phyloP scores from a whole-genome alignment of 805 yeast species.

The Yamadazyma tumulicola region DNA sequence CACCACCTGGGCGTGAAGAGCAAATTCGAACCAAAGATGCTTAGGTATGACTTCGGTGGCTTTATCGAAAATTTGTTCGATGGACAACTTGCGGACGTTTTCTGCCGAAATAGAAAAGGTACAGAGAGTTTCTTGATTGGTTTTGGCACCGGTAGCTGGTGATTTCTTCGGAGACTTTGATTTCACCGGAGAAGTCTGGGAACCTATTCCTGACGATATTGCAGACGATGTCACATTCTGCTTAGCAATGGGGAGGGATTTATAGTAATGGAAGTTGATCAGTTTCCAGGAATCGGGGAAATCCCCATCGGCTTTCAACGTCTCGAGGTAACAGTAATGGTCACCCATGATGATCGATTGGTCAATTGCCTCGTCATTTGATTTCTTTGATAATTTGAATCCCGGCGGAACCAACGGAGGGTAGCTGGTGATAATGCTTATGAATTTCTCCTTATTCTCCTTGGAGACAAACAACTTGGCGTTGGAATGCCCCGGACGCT shows the following conservation, averaged over 20 bases:
- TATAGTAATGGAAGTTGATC: constrained; percentile 26
- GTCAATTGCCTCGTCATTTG: constrained; percentile 1
- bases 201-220: neutral
- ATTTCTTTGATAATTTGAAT: constrained; percentile 5
- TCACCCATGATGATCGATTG: constrained; percentile 27
- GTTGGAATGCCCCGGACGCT: constrained; percentile 50
- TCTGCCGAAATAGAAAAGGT: constrained; percentile 53
- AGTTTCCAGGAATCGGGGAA: constrained; percentile 11
- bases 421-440: constrained; percentile 51
- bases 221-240: constrained; percentile 33
- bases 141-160: neutral
- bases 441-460: constrained; percentile 40
- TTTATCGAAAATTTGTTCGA: constrained; percentile 62
- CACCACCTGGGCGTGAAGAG: constrained; percentile 58
- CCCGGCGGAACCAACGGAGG: constrained; percentile 46
- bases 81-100: constrained; percentile 48
- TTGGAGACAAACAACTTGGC: constrained; percentile 44
- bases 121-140: constrained; percentile 44
- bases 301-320: constrained; percentile 5
- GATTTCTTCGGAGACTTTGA: constrained; percentile 8
- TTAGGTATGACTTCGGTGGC: constrained; percentile 57
- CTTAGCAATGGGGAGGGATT: constrained; percentile 43
- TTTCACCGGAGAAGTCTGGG: constrained; percentile 12
- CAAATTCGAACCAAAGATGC: constrained; percentile 61
- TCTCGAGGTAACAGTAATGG: constrained; percentile 46